A percentile compares a stretch with the other conserved stretches of the same genome.
Conservation (phyloP, 1,284 basidiomycete genomes). For the Ustilago trichophora region DNA sequence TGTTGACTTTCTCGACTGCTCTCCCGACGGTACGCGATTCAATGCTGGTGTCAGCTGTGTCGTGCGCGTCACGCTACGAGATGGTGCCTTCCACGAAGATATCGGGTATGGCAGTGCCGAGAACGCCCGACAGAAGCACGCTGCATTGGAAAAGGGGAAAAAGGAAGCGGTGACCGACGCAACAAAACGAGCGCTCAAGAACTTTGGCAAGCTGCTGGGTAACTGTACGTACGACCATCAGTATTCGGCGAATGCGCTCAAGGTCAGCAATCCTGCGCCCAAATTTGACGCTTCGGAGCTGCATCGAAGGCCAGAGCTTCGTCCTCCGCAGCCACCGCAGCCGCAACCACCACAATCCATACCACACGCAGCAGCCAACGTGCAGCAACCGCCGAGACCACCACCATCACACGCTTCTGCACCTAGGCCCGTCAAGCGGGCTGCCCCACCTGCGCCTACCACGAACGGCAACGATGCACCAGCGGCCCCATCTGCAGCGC, state of each 20-base stretch:
- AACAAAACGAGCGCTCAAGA: slow-evolving; percentile 86
- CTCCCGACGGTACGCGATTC: slow-evolving; percentile 72
- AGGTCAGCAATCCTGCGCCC: slow-evolving; percentile 66
- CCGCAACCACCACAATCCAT: slow-evolving; percentile 10
- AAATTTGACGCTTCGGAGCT: slow-evolving; percentile 51
- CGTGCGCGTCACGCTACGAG: slow-evolving; percentile 84
- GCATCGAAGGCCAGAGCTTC: slow-evolving; percentile 42
- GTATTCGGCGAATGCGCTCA: slow-evolving; percentile 82
- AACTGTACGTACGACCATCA: slow-evolving; percentile 95
- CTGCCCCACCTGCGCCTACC: background rate
- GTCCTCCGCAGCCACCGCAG: slow-evolving; percentile 13
- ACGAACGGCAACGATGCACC: background rate
- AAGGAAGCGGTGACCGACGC: slow-evolving; percentile 97
- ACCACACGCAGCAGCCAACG: background rate
- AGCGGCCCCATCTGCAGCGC: background rate
- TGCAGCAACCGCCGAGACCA: background rate
- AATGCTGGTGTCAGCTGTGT: slow-evolving; percentile 84
- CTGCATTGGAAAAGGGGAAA: slow-evolving; percentile 94
- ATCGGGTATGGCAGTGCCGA: slow-evolving; percentile 85
- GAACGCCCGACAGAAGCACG: slow-evolving; percentile 83
- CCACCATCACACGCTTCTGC: background rate
- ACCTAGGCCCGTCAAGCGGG: background rate
- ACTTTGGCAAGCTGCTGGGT: slow-evolving; percentile 89
- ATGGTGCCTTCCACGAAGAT: slow-evolving; percentile 85
- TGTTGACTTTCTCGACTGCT: slow-evolving; percentile 71